Percentiles rank a stretch among this genome's conserved stretches.
phyloP scores from a whole-genome alignment of 495 filamentous ascomycete genomes.

The Lophium mytilinum region DNA sequence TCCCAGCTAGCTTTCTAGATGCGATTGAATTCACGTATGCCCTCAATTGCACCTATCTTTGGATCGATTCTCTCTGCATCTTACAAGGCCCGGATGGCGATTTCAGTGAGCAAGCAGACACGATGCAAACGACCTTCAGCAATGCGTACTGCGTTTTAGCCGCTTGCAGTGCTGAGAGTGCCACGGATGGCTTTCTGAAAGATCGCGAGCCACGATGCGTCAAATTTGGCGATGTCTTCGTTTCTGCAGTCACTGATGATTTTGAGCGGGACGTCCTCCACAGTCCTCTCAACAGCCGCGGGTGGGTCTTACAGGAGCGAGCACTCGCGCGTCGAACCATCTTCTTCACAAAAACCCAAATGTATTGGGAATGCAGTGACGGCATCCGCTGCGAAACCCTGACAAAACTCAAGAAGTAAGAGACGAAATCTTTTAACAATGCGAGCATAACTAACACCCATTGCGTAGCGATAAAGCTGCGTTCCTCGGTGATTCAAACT shows the following conservation, averaged over 20 bases:
- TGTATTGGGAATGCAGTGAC: slow-evolving; percentile 6
- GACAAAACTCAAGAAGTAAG: neutral
- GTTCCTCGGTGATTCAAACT: neutral
- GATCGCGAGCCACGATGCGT: neutral
- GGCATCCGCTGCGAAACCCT: neutral
- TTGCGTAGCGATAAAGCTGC: neutral
- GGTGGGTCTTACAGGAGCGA: slow-evolving; percentile 1
- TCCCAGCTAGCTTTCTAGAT: neutral
- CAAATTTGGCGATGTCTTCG: neutral
- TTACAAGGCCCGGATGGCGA: neutral
- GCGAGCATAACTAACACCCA: neutral
- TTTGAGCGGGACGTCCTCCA: neutral
- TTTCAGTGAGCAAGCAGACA: neutral
- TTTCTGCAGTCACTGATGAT: neutral
- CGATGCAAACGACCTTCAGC: neutral
- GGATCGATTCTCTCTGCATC: slow-evolving; percentile 2
- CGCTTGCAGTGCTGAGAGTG: neutral
- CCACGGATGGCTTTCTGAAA: neutral
- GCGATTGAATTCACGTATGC: neutral
- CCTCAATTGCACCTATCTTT: neutral
- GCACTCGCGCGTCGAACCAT: neutral
- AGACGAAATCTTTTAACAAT: neutral
- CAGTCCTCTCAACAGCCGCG: neutral
- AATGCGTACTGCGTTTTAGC: neutral
- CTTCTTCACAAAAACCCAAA: neutral